Evolutionary conservation across 1,284 basidiomycete genomes (phyloP).

Genomic region (Irpex rosettiformis): DNA sequence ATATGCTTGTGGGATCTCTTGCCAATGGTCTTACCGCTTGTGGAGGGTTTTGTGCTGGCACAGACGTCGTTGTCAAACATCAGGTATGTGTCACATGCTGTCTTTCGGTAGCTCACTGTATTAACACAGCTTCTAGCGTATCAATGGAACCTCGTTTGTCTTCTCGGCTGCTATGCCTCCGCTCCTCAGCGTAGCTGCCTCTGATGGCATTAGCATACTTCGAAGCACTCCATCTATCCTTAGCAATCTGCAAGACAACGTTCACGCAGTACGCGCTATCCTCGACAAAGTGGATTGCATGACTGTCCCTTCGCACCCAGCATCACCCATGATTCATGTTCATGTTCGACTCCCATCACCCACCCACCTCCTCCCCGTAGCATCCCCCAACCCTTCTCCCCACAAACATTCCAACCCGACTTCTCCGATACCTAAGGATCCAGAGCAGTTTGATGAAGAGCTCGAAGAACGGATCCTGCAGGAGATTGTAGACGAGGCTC

Average conservation of each 20-base stretch:
- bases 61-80: slow-evolving; percentile 80
- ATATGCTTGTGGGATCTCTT: slow-evolving; percentile 85
- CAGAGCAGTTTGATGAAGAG: slow-evolving; percentile 54
- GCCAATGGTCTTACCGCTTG: slow-evolving; percentile 81
- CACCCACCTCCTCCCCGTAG: slow-evolving; percentile 33
- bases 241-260: slow-evolving; percentile 76
- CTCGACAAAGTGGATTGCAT: slow-evolving; percentile 82
- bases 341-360: slow-evolving; percentile 44
- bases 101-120: neutral
- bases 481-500: slow-evolving; percentile 83
- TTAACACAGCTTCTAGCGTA: no score
- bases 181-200: slow-evolving; percentile 84
- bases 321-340: slow-evolving; percentile 88
- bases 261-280: slow-evolving; percentile 69
- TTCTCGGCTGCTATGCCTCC: slow-evolving; percentile 96
- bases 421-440: slow-evolving; percentile 38
- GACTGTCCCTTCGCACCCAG: slow-evolving; percentile 80
- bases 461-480: slow-evolving; percentile 80
- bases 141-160: slow-evolving; percentile 95
- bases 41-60: slow-evolving; percentile 96
- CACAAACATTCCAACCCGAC: slow-evolving; percentile 42
- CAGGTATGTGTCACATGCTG: slow-evolving; percentile 49
- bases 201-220: slow-evolving; percentile 80
- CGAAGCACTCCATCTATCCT: slow-evolving; percentile 74
- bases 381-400: slow-evolving; percentile 25